A percentile compares a stretch with the other conserved stretches of the same genome.
Conservation (phyloP, 139 green algal genomes). For the Closterium sp. region DNA sequence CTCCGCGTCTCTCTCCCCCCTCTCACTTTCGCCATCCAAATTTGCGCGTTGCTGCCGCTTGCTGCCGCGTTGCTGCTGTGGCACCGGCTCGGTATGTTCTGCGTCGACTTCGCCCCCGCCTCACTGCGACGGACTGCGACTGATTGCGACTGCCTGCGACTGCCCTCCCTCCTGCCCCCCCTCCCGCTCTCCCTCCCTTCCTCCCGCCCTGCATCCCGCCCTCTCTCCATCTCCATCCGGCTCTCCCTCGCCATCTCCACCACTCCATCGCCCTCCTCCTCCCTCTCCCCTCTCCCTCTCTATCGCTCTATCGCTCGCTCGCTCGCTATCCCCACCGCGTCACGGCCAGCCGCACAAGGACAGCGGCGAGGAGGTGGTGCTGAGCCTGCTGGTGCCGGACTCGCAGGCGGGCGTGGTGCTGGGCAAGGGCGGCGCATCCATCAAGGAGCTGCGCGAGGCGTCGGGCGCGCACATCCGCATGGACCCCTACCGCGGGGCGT, state of each 20-base stretch:
- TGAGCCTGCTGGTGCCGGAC: conserved; percentile 26
- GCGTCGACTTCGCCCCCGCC: too few species aligned
- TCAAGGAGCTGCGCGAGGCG: conserved; percentile 43
- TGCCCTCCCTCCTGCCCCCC: too few species aligned
- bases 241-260: not conserved
- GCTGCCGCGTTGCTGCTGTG: too few species aligned
- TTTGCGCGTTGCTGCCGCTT: not conserved
- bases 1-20: not conserved
- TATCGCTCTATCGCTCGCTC: too few species aligned
- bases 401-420: conserved; percentile 32
- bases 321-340: too few species aligned
- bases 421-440: conserved; percentile 42
- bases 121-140: too few species aligned
- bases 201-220: not conserved
- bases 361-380: not conserved
- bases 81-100: too few species aligned
- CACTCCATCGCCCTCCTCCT: not conserved
- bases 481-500: conserved; percentile 14
- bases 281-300: not conserved
- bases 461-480: conserved; percentile 25
- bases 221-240: not conserved
- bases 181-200: not conserved
- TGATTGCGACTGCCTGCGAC: too few species aligned
- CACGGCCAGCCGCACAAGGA: not conserved
- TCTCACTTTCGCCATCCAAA: not conserved